phyloP scores from a whole-genome alignment of 176 grass and related monocot species.

The Aegilops speltoides region DNA sequence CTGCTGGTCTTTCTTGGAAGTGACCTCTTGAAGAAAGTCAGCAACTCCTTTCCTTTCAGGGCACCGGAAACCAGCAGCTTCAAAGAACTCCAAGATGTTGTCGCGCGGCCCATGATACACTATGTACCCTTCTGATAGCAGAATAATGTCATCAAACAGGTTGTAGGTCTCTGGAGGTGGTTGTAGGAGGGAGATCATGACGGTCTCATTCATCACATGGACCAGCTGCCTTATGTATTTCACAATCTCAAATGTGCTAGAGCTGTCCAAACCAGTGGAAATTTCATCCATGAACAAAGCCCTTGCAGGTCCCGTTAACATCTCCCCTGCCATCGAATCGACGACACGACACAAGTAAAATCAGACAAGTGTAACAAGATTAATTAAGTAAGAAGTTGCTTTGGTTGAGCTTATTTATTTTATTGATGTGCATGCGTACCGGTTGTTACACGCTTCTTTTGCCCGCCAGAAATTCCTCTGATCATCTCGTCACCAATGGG shows the following conservation, averaged over 20 bases:
- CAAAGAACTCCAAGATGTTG: conserved; percentile 58
- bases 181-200: conserved; percentile 69
- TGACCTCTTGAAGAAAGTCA: conserved; percentile 75
- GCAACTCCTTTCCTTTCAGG: conserved; percentile 65
- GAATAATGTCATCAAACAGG: conserved; percentile 69
- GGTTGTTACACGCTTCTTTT: conserved; percentile 73
- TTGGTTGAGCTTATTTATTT: background rate
- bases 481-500: conserved; percentile 68
- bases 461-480: conserved; percentile 77
- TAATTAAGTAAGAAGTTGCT: too few relatives aligned
- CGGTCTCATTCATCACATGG: conserved; percentile 66
- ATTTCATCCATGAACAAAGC: conserved; percentile 87
- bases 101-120: conserved; percentile 71
- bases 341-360: background rate
- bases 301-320: conserved; percentile 64
- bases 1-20: conserved; percentile 61
- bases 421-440: background rate
- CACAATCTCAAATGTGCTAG: conserved; percentile 72
- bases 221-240: conserved; percentile 60
- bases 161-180: conserved; percentile 76
- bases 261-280: conserved; percentile 76
- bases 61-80: conserved; percentile 52
- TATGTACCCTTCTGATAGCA: conserved; percentile 65
- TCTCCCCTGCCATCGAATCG: conserved; percentile 43
- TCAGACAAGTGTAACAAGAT: background rate